phyloP scores from a whole-genome alignment of 768 basidiomycete species.

The Phanerochaete carnosa region DNA sequence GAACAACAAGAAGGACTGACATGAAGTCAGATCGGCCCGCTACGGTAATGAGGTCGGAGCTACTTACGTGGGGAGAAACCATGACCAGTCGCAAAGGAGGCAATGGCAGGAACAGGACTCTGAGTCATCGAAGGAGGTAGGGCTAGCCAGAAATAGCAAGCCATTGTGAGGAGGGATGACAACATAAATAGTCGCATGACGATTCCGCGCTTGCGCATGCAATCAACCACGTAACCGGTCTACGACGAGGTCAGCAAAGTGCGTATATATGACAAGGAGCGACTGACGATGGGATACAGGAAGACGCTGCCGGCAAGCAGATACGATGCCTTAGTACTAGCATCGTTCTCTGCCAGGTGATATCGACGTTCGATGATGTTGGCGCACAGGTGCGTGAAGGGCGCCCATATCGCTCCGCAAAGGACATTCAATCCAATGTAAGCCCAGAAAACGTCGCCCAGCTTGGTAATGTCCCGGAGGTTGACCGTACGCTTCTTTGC shows the following conservation, averaged over 20 bases:
- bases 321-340: constrained; percentile 66
- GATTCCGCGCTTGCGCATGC: constrained; percentile 51
- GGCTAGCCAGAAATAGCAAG: constrained; percentile 65
- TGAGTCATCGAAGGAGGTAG: constrained; percentile 55
- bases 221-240: constrained; percentile 68
- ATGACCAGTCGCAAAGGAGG: constrained; percentile 61
- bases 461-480: constrained; percentile 53
- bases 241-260: constrained; percentile 22
- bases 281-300: constrained; percentile 64
- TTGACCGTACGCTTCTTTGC: constrained; percentile 64
- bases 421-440: constrained; percentile 75
- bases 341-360: constrained; percentile 52
- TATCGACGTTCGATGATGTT: constrained; percentile 75
- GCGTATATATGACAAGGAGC: background rate
- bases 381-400: constrained; percentile 72
- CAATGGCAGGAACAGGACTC: constrained; percentile 58
- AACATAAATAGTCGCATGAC: constrained; percentile 55
- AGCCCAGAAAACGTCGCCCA: constrained; percentile 81
- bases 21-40: background rate
- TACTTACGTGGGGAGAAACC: constrained; percentile 69
- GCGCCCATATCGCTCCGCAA: constrained; percentile 75
- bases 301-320: constrained; percentile 66
- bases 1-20: constrained; percentile 66
- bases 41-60: background rate
- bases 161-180: constrained; percentile 57